A percentile compares a stretch with the other conserved stretches of the same genome.
Conservation (phyloP, 2,329 filamentous ascomycete genomes). For the Sodiomyces alkalinus region DNA sequence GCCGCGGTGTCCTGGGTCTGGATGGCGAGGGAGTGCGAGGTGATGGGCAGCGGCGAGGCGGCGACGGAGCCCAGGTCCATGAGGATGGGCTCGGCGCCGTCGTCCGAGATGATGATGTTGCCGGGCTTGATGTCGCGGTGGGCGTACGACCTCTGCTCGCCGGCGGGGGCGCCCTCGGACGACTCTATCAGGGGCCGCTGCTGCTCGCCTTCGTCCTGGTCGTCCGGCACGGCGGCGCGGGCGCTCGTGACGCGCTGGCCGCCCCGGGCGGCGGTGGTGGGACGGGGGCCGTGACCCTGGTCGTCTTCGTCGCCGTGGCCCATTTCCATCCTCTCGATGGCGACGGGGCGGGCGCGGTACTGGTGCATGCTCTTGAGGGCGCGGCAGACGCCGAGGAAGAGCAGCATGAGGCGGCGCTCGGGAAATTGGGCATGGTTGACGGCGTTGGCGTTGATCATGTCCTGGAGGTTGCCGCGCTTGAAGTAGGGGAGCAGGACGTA, state of each 20-base stretch:
- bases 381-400: constrained; percentile 85
- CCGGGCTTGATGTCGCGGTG: constrained; percentile 95
- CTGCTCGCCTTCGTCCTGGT: constrained; percentile 59
- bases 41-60: constrained; percentile 75
- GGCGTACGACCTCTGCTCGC: constrained; percentile 65
- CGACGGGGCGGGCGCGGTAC: constrained; percentile 45
- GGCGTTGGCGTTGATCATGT: constrained; percentile 95
- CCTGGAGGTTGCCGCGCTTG: constrained; percentile 84
- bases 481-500: constrained; percentile 97
- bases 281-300: constrained; percentile 19
- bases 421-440: constrained; percentile 90
- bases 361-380: constrained; percentile 85
- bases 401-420: constrained; percentile 69
- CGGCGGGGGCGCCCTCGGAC: constrained; percentile 56
- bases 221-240: constrained; percentile 31
- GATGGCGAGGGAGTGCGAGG: constrained; percentile 76
- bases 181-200: constrained; percentile 73
- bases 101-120: constrained; percentile 97
- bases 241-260: constrained; percentile 14
- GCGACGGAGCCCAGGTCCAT: constrained; percentile 95
- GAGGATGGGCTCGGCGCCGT: constrained; percentile 74
- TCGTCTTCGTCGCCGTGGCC: constrained; percentile 24
- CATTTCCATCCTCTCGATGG: constrained; percentile 37
- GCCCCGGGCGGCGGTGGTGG: constrained; percentile 20
- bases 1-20: constrained; percentile 89